Percentiles rank a stretch among this genome's conserved stretches.
Conservation (phyloP, 495 filamentous ascomycete species). For the Cryomyces minteri region DNA sequence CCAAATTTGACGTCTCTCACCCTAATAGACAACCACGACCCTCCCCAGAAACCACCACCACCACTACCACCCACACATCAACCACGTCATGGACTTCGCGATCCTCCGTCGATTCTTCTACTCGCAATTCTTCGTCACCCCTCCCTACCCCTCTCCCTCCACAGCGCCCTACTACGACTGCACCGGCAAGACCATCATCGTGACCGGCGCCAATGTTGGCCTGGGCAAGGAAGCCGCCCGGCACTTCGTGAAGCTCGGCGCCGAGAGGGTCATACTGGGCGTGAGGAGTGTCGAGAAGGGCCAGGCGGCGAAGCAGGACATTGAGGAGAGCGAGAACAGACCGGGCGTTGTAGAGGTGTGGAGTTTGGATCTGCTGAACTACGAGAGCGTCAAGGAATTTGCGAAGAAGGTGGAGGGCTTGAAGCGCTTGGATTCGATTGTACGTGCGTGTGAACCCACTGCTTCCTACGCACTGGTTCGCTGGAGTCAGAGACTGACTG, state of each 20-base stretch:
- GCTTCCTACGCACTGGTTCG: too few species aligned
- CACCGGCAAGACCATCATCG: conserved; percentile 14
- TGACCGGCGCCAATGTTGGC: conserved; percentile 18
- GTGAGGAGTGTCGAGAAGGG: conserved; percentile 24
- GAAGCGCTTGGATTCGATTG: conserved; percentile 21
- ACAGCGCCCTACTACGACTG: conserved; percentile 6
- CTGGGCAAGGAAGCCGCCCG: conserved; percentile 18
- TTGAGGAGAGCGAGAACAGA: conserved; percentile 8
- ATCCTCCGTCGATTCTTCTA: conserved; percentile 19
- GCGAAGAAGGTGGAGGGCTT: conserved; percentile 24
- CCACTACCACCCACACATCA: too few species aligned
- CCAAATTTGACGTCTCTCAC: too few species aligned
- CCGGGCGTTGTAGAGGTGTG: conserved; percentile 23
- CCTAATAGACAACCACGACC: too few species aligned
- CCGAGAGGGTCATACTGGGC: conserved; percentile 17
- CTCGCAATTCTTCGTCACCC: conserved; percentile 26
- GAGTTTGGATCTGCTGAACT: conserved; percentile 35
- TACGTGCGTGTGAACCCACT: not conserved
- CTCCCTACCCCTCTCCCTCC: conserved; percentile 13
- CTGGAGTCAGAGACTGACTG: not conserved
- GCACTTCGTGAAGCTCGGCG: conserved; percentile 14
- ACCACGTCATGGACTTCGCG: not conserved
- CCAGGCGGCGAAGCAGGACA: conserved; percentile 24
- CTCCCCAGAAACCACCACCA: too few species aligned
- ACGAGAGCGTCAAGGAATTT: conserved; percentile 29